Conservation (phyloP, 768 basidiomycete genomes). For the Mycena olivaceomarginata region DNA sequence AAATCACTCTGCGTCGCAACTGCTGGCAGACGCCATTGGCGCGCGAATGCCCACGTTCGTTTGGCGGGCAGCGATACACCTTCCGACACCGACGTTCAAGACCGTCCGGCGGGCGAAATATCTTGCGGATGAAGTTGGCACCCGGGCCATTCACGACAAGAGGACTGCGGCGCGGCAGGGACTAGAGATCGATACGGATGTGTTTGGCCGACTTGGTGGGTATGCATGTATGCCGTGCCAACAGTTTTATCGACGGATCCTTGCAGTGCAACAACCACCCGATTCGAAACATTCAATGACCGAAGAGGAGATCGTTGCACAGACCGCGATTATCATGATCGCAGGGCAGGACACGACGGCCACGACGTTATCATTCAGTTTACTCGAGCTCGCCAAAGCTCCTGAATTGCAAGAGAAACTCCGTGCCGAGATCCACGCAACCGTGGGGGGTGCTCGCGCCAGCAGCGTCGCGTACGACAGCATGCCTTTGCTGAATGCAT, state of each 20-base stretch:
- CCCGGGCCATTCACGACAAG: not conserved
- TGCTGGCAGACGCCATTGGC: not conserved
- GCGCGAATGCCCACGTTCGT: not conserved
- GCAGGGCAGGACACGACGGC: slow-evolving; percentile 39
- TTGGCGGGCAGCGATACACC: not conserved
- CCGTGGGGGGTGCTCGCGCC: too few relatives aligned
- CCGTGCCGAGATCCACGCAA: too few relatives aligned
- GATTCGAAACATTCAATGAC: not conserved
- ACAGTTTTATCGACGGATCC: too few relatives aligned
- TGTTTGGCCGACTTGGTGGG: slow-evolving; percentile 19
- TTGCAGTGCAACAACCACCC: too few relatives aligned
- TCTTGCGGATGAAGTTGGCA: slow-evolving; percentile 5
- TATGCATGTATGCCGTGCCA: not conserved
- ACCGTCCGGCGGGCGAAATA: not conserved
- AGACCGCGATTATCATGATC: slow-evolving; percentile 6
- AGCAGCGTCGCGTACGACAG: too few relatives aligned
- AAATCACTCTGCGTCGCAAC: not conserved
- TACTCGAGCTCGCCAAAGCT: slow-evolving; percentile 23
- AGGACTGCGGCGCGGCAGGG: not conserved
- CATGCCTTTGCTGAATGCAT: not conserved
- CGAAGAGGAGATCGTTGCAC: not conserved
- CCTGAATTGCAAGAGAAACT: not conserved
- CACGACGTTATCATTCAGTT: slow-evolving; percentile 21
- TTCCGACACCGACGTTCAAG: not conserved
- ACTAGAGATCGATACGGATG: slow-evolving; percentile 1